Conservation (phyloP, 768 basidiomycete species). For the Russula vinacea region DNA sequence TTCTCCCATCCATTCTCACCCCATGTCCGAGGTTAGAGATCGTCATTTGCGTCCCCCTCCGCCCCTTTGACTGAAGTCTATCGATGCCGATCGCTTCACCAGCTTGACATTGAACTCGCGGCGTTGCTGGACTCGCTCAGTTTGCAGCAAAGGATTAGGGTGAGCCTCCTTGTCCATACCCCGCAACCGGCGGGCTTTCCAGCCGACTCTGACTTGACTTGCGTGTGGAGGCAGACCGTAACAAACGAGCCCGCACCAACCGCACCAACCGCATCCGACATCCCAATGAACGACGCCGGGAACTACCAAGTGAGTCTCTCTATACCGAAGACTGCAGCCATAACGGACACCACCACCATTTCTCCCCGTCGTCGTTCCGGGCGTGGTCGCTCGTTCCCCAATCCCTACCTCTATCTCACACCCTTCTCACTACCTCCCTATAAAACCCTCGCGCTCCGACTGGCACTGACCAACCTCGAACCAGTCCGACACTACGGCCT, state of each 20-base stretch:
- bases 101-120: conserved; percentile 30
- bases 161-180: conserved; percentile 10
- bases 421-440: neutral
- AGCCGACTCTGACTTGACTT: conserved; percentile 19
- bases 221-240: conserved; percentile 27
- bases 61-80: neutral
- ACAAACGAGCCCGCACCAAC: conserved; percentile 23
- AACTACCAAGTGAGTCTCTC: conserved; percentile 25
- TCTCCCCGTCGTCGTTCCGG: neutral
- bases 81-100: conserved; percentile 14
- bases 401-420: neutral
- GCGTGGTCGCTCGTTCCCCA: neutral
- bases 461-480: neutral
- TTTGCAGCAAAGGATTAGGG: conserved; percentile 27
- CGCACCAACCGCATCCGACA: conserved; percentile 24
- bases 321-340: too few relatives aligned
- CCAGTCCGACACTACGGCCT: conserved; percentile 29
- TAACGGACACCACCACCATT: too few relatives aligned
- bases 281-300: conserved; percentile 29
- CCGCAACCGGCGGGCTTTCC: neutral
- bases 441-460: neutral
- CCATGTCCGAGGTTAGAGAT: conserved; percentile 25
- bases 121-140: conserved; percentile 27
- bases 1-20: conserved; percentile 20
- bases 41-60: too few relatives aligned